phyloP scores from a whole-genome alignment of 306 rosid genomes.

The Malus domestica region DNA sequence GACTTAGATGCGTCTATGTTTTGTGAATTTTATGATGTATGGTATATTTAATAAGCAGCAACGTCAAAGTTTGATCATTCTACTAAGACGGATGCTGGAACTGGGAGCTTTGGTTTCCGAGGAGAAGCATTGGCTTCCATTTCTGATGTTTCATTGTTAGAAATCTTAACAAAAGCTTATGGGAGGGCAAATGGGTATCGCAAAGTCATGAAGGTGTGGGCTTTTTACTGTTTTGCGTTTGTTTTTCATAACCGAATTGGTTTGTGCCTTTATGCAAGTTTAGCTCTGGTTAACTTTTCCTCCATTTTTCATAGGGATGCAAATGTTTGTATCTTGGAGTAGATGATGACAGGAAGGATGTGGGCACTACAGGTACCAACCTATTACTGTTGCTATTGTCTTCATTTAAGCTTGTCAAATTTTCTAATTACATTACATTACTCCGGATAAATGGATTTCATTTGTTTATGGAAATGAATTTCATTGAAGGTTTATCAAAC shows the following conservation, averaged over 20 bases:
- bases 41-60: constrained; percentile 42
- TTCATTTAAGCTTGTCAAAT: neutral
- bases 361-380: constrained; percentile 72
- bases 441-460: neutral
- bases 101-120: constrained; percentile 67
- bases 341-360: constrained; percentile 73
- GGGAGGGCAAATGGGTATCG: constrained; percentile 92
- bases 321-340: constrained; percentile 78
- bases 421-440: neutral
- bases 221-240: neutral
- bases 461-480: neutral
- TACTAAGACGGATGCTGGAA: constrained; percentile 35
- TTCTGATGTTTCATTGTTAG: constrained; percentile 72
- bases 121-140: constrained; percentile 97
- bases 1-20: neutral
- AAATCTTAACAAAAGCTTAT: constrained; percentile 66
- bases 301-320: constrained; percentile 53
- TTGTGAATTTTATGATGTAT: constrained; percentile 14
- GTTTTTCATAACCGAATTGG: neutral
- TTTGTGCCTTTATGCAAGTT: constrained; percentile 16
- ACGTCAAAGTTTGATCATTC: constrained; percentile 65
- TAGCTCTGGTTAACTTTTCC: constrained; percentile 21
- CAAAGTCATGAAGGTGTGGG: constrained; percentile 73
- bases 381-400: neutral
- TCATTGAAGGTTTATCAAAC: neutral